Base-by-base conservation (phyloP, 2,329 filamentous ascomycete genomes). In the Talaromyces piceae region DNA sequence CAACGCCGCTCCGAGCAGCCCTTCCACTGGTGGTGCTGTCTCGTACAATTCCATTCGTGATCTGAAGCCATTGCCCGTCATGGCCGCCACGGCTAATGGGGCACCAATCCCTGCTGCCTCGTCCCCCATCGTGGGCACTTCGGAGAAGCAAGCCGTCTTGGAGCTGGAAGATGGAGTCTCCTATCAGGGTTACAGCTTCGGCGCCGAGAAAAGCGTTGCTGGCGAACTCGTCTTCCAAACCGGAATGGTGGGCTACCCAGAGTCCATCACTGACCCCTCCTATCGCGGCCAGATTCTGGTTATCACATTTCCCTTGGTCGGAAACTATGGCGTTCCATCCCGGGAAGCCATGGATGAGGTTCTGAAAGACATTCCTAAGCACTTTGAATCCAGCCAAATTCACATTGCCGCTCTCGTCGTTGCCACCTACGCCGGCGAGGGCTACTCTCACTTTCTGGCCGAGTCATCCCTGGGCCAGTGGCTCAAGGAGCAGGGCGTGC, bases 171-270 rank as follows among this genome's bases (percentile, higher is more conserved):
- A 97, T 77, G 90, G 91, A 72, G 83, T 86, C 53, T 81, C 89
- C 66, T 95, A 90, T 78, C 88, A 94, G 69, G 93, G 93, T 61
- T 90, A 88, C 77, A 95, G 90, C 80, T 98, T 98, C 69, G 93
- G 93, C 72, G 91, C 91, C 57, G 80, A 88, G 66, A 95, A 91
- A 80, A 95, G 88, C 75, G 83, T 94, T 65, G 87, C 91, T 59
- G 93, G 93, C 70, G 93, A 98, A 78, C 79, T 98, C 69, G 93
- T 98, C 73, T 98, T 98, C 77, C 91, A 97, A 80, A 98, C 93
- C 53, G 93, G 93, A 72, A 95, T 97, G 91, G 93, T 97, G 62
- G 93, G 93, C 66, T 98, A 98, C 70, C 91, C 93, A 39, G 93
- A 98, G 77, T 94, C 87, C 45, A 84, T 91, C 79, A 91, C 87